These are phyloP conservation scores for Mortierella sp. DNA, from an alignment of 371 early-diverging fungal species.

Conservation along the genomic window DNA sequence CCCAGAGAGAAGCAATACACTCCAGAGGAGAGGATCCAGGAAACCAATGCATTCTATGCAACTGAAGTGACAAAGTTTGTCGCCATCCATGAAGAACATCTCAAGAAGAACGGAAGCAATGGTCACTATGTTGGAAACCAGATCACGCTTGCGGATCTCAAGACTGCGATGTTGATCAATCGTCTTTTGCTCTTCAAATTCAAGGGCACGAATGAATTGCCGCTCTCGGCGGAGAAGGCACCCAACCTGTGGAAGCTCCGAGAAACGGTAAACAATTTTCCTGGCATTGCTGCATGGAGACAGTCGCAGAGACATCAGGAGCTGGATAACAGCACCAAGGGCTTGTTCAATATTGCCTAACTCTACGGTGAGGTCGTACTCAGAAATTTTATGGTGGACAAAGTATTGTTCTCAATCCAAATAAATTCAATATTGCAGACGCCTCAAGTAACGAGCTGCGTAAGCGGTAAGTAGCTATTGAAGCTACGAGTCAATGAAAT, in stretches of 20 bases:
- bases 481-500: no score
- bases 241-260: conserved; percentile 50
- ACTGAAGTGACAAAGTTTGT: conserved; percentile 20
- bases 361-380: no score
- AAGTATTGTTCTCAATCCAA: no score
- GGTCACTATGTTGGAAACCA: conserved; percentile 36
- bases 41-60: conserved; percentile 11
- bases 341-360: conserved; percentile 26
- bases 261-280: conserved; percentile 24
- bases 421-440: no score
- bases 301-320: conserved; percentile 20
- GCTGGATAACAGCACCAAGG: conserved; percentile 10
- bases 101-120: conserved; percentile 33
- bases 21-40: no score
- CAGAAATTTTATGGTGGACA: no score
- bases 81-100: conserved; percentile 28
- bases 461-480: no score
- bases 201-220: conserved; percentile 19
- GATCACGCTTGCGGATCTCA: conserved; percentile 31
- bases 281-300: conserved; percentile 15
- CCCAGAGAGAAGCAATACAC: conserved; percentile 27
- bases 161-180: conserved; percentile 19
- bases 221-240: conserved; percentile 25
- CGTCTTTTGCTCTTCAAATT: conserved; percentile 17
- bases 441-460: no score